Base-by-base conservation (phyloP, 352 stramenopile species). In the Saprolegnia diclina region DNA sequence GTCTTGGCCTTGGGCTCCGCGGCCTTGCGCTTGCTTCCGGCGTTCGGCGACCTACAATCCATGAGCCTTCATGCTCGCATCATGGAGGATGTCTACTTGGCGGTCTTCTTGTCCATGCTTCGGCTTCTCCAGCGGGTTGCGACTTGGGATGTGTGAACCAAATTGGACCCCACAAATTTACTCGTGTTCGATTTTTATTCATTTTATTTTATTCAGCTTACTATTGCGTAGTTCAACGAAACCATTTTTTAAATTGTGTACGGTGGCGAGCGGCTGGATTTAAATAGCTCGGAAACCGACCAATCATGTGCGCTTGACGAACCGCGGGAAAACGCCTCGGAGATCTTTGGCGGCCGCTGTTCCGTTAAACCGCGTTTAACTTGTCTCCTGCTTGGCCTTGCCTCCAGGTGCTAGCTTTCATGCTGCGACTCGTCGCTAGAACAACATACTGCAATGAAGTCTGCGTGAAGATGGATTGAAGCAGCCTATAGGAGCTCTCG, bases 1-100 rank as follows among this genome's bases (percentile, higher is more conserved):
- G 32, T 71, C 63, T 87, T 85, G 57, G 32, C 63, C 65, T 85
- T 86, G 68, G 57, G 65, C 19, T 83, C 79, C 19, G 61, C 38
- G 9, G 72, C 44, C 46, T 73, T 75, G 26, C 56, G 63, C 21
- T 74, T 72, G 48, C 80, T 77, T 21, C 64, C 68, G 5, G 72
- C 73, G 61, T 76, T 32, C 19, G 32, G 14, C 14, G 59, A 66
- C 21, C 59, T 66, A 66, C 24, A 56, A 56, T 24, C 3, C 9
- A 11, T 59, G 7, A 59, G 52, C 52, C n/a, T 59, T 40, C 24
- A 26, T 59, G 13, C 35, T 42, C 3, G 29, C 29, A 35, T 42
- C 13, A 16, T 40, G 13, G 13, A 40, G 35, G 3, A 16, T 1
- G 35, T 59, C 52, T 59, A 59, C 52, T 59, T 59, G 52, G 52